Evolutionary conservation across 768 basidiomycete species (phyloP), one percentile per base, ranked within the genome.

Genomic region (Podaxis carcinomalis): DNA sequence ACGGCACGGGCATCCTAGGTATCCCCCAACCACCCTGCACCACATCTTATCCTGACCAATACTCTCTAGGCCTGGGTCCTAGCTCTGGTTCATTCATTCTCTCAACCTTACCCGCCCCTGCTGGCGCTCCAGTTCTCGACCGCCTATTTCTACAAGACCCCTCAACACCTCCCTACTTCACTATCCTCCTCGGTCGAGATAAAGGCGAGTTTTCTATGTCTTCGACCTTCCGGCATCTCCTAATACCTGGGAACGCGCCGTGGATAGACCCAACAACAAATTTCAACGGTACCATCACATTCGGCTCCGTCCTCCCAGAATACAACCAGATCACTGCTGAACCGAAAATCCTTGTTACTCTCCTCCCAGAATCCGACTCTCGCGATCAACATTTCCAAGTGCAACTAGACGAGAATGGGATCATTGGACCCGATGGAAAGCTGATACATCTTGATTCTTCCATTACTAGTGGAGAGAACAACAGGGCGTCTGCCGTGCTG

Each of bases 351-450:
- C 63, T 77, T 9, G 83, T 90, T 40, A 73, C 78, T 14, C 71
- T 80, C 4, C 64, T 76, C 19, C 63, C 72, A 2, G 62, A 56
- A 23, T 1, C 35, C 19, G 59, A 73, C 36, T 53, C 67, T 3
- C 74, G 71, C 14, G 74, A 80, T 57, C 88, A 89, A 67, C 87
- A 90, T 65, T 89, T 88, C 77, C 84, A 86, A 64, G 74, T 84
- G 0, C 71, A 87, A 25, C 77, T 89, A 6, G 90, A 90, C 64
- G 70, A 76, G 10, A 44, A 44, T 62, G 85, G 85, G 1, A 74
- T 90, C 56, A 79, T 85, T 23, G 88, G 85, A 1, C 86, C 87
- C 0, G 79, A 86, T 58, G 85, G 85, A 5, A 68, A 81, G 28
- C 61, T 73, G 16, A 81, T 88, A 46, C 65, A 5, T 19, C 42